These are phyloP conservation scores for Boehmeria nivea DNA, from an alignment of 306 rosid genomes.

Conservation along the genomic window DNA sequence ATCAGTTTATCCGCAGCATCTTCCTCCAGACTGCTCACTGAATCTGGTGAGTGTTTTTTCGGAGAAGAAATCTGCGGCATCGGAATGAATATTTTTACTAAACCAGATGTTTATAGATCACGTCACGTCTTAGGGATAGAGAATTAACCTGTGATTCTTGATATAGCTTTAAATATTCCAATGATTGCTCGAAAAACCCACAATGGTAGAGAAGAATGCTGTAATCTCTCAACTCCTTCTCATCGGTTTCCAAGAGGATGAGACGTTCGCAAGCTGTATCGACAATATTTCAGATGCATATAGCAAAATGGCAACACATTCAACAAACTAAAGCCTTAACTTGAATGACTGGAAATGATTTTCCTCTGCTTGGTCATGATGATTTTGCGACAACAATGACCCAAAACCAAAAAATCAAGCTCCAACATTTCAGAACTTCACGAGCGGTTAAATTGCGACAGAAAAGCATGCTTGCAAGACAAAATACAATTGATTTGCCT, in stretches of 20 bases:
- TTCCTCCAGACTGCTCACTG: slow-evolving; percentile 44
- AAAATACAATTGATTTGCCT: neutral
- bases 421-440: no score
- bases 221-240: slow-evolving; percentile 78
- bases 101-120: neutral
- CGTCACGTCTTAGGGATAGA: neutral
- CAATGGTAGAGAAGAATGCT: slow-evolving; percentile 91
- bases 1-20: slow-evolving; percentile 61
- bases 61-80: slow-evolving; percentile 42
- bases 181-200: slow-evolving; percentile 65
- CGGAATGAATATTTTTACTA: neutral
- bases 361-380: no score
- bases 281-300: no score
- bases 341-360: neutral
- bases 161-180: slow-evolving; percentile 50
- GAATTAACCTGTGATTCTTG: slow-evolving; percentile 48
- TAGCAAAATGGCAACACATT: no score
- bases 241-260: slow-evolving; percentile 55
- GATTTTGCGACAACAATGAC: no score
- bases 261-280: slow-evolving; percentile 87
- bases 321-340: no score
- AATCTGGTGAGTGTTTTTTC: slow-evolving; percentile 19
- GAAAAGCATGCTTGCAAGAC: no score
- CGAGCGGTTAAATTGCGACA: no score
- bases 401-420: no score